Conservation (phyloP, 2,329 filamentous ascomycete species). For the Penicillium concentricum region DNA sequence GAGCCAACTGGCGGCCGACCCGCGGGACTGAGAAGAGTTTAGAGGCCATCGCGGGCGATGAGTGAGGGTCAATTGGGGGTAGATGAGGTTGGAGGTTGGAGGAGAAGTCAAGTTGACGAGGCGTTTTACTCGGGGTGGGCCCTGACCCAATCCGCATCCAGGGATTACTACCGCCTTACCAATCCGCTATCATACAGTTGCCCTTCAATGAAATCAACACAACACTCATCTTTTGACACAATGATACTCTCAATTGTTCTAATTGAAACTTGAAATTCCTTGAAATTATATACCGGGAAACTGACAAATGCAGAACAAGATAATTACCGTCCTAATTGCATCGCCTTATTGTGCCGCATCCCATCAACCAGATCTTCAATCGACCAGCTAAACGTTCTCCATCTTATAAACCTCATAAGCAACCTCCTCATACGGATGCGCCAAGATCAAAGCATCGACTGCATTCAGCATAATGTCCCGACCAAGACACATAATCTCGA, state of each 20-base stretch:
- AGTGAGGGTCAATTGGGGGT: slow-evolving; percentile 17
- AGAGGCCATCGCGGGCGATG: slow-evolving; percentile 66
- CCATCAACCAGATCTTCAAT: background rate
- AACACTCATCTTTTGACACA: background rate
- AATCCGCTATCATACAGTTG: background rate
- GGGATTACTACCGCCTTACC: slow-evolving; percentile 36
- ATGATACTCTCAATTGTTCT: background rate
- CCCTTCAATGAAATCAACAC: background rate
- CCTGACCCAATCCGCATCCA: slow-evolving; percentile 34
- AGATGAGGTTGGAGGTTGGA: slow-evolving; percentile 27
- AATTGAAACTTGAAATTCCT: background rate
- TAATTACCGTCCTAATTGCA: background rate
- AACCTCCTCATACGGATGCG: slow-evolving; percentile 50
- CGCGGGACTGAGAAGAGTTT: slow-evolving; percentile 75
- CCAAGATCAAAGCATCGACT: slow-evolving; percentile 41
- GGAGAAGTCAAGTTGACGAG: slow-evolving; percentile 32
- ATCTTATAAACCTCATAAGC: slow-evolving; percentile 47
- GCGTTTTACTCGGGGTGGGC: slow-evolving; percentile 31
- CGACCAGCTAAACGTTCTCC: slow-evolving; percentile 37
- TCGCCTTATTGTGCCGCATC: background rate
- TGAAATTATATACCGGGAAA: too few relatives aligned
- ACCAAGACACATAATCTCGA: slow-evolving; percentile 46
- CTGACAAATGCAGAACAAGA: background rate
- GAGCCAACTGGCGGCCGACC: slow-evolving; percentile 63
- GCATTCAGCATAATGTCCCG: slow-evolving; percentile 38